Evolutionary conservation across 805 yeast genomes (phyloP), one percentile per base, ranked within the genome.

Genomic region (Scheffersomyces stipitis): DNA sequence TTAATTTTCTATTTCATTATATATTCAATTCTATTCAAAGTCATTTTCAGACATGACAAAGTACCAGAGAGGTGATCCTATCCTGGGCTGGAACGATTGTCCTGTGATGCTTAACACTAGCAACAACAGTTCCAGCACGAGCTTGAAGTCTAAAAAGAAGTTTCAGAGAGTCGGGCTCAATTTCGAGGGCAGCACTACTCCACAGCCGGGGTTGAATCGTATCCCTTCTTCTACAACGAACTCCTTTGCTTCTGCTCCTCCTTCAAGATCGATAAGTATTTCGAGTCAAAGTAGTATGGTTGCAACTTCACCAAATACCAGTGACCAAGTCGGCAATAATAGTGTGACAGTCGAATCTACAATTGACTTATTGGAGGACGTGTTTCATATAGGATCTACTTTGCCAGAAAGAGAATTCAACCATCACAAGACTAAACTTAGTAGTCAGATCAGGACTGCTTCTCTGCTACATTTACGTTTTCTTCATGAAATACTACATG

Each of bases 31-130:
- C n/a, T n/a, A n/a, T n/a, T n/a, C n/a, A n/a, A n/a, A n/a, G n/a
- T n/a, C n/a, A n/a, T n/a, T n/a, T n/a, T n/a, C n/a, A n/a, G n/a
- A n/a, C n/a, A n/a, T n/a, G n/a, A 62, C 69, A 3, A 64, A 58
- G 30, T 58, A 51, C 45, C 73, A 66, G 41, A 36, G 64, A 30
- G 71, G 71, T 2, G 70, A 58, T 26, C 49, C 54, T 20, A 62
- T 63, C 47, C 67, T 61, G 41, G 84, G 83, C 10, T 80, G 84
- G 84, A 80, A 80, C 48, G 86, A 80, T 53, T 78, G 82, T 50
- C 81, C 81, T 0, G 58, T 69, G 1, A 43, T 56, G 6, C 48
- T 53, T 51, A 37, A 54, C 15, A 37, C 43, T 6, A 33, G 38
- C 31, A 36, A 16, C 23, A 33, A 37, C 28, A 28, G 34, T 27